These are phyloP conservation scores for Yamadazyma taylorii DNA, from an alignment of 1,139 yeast genomes.

Conservation along the genomic window DNA sequence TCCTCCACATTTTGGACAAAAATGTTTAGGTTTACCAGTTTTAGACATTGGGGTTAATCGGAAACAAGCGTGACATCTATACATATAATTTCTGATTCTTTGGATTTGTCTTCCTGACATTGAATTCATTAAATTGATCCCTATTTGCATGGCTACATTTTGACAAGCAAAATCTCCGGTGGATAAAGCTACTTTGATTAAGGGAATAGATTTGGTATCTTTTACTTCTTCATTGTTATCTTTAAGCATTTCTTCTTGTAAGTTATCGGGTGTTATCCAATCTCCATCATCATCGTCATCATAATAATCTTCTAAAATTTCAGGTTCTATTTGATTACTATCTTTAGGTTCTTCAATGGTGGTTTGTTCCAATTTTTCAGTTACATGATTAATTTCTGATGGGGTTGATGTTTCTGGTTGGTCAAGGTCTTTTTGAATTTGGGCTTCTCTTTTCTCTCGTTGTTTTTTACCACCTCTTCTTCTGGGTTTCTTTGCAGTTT, in stretches of 20 bases:
- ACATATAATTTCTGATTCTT: constrained; percentile 87
- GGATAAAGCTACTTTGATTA: constrained; percentile 74
- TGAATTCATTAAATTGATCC: constrained; percentile 80
- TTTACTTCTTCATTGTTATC: constrained; percentile 54
- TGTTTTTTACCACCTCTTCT: constrained; percentile 68
- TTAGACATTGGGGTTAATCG: constrained; percentile 74
- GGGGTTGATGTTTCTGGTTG: constrained; percentile 9
- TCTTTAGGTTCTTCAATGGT: not conserved
- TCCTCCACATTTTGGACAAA: constrained; percentile 97
- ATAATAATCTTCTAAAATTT: constrained; percentile 13
- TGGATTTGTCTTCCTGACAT: constrained; percentile 83
- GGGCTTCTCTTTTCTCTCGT: constrained; percentile 53
- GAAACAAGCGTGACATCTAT: constrained; percentile 97
- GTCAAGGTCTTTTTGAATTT: constrained; percentile 25
- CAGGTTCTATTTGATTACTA: constrained; percentile 4
- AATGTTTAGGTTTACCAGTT: constrained; percentile 75
- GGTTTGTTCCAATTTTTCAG: not conserved
- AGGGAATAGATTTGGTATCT: constrained; percentile 22
- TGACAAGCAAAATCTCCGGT: constrained; percentile 98
- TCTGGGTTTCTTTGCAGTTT: constrained; percentile 50
- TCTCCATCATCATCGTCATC: constrained; percentile 80
- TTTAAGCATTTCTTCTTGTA: constrained; percentile 65
- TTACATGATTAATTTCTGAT: constrained; percentile 1
- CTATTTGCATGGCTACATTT: constrained; percentile 89
- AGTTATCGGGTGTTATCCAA: constrained; percentile 92